Conservation (phyloP, 768 basidiomycete species). For the Trametes elegans region DNA sequence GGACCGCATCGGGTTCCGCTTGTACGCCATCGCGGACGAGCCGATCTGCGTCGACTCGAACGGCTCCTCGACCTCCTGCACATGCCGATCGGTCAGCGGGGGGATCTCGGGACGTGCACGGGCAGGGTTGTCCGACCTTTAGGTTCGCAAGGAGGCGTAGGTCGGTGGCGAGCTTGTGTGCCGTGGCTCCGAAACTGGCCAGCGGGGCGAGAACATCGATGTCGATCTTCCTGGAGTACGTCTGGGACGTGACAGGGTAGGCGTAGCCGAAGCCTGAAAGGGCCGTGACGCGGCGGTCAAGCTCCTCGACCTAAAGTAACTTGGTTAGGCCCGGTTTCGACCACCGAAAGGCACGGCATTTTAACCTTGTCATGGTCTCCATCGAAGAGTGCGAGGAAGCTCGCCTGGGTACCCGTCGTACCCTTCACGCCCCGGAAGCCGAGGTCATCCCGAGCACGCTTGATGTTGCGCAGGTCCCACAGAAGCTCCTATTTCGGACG, state of each 20-base stretch:
- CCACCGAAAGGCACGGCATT: background rate
- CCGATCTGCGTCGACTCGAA: conserved; percentile 99
- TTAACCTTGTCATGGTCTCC: conserved; percentile 88
- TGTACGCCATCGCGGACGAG: conserved; percentile 97
- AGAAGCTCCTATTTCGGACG: conserved; percentile 78
- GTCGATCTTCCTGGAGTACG: conserved; percentile 98
- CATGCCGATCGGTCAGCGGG: too few relatives aligned
- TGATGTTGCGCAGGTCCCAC: conserved; percentile 94
- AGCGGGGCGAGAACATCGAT: conserved; percentile 88
- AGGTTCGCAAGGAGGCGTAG: conserved; percentile 91
- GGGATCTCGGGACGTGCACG: too few relatives aligned
- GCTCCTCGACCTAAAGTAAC: conserved; percentile 70
- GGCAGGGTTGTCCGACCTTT: too few relatives aligned
- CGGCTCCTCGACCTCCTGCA: conserved; percentile 93
- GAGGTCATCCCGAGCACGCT: conserved; percentile 84
- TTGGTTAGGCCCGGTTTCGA: background rate
- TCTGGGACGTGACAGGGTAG: conserved; percentile 98
- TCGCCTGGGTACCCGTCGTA: conserved; percentile 98
- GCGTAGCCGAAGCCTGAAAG: conserved; percentile 92
- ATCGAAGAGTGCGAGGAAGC: conserved; percentile 91
- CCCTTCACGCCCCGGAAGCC: conserved; percentile 99
- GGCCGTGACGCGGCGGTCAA: conserved; percentile 86
- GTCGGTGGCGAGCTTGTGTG: conserved; percentile 97
- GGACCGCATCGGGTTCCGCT: conserved; percentile 98
- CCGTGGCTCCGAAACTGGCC: conserved; percentile 89